Evolutionary conservation across 176 grass and related monocot species (phyloP).

Genomic region (Elaeis guineensis): DNA sequence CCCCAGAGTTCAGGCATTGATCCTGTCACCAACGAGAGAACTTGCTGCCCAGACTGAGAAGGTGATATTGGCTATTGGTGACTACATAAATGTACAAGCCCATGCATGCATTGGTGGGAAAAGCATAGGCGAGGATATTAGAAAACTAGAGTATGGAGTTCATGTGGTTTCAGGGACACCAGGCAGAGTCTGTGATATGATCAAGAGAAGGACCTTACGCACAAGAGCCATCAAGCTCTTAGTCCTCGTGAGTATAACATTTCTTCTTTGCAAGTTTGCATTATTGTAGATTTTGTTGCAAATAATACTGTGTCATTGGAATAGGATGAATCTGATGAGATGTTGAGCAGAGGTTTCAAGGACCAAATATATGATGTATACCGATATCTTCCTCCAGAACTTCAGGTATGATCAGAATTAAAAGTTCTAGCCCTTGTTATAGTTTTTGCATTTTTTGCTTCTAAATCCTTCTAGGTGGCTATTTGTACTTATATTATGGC

Average conservation of each 20-base stretch:
- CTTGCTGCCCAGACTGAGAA: conserved; percentile 80
- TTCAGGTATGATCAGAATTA: conserved; percentile 38
- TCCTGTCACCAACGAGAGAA: conserved; percentile 82
- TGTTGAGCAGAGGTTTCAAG: conserved; percentile 89
- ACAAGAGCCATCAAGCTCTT: conserved; percentile 84
- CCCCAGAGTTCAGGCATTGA: conserved; percentile 70
- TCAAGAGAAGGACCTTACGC: conserved; percentile 72
- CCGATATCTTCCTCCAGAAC: conserved; percentile 73
- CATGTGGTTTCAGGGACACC: conserved; percentile 85
- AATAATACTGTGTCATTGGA: conserved; percentile 8
- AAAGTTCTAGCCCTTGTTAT: background rate
- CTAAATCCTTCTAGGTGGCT: too few relatives aligned
- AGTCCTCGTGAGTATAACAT: conserved; percentile 42
- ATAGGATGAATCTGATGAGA: conserved; percentile 95
- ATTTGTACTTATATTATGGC: too few relatives aligned
- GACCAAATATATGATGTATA: conserved; percentile 96
- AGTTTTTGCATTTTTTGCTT: background rate
- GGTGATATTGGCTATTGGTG: conserved; percentile 63
- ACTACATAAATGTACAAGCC: conserved; percentile 63
- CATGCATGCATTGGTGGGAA: conserved; percentile 84
- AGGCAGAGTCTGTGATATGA: conserved; percentile 78
- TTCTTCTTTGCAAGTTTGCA: background rate
- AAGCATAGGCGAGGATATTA: conserved; percentile 73
- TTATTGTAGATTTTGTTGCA: too few relatives aligned
- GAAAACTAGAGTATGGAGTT: conserved; percentile 70